Percentiles rank a stretch among this genome's conserved stretches.
phyloP scores from a whole-genome alignment of 2,329 filamentous ascomycete genomes.

The Fusarium secorum region DNA sequence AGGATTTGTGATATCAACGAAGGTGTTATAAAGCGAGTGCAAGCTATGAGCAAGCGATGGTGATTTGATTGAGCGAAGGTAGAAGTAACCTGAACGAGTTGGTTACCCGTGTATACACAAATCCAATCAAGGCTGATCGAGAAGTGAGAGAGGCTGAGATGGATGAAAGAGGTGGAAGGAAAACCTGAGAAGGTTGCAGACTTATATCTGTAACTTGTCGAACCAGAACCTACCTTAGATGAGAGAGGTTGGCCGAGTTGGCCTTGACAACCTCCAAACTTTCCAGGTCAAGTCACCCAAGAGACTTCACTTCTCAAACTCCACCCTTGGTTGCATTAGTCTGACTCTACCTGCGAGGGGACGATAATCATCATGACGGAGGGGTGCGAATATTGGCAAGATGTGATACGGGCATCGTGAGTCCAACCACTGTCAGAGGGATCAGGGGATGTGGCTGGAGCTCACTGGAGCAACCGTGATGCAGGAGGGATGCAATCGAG shows the following conservation, averaged over 20 bases:
- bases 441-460: conserved; percentile 40
- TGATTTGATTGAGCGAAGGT: conserved; percentile 36
- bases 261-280: conserved; percentile 33
- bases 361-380: conserved; percentile 33
- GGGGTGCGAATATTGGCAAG: conserved; percentile 36
- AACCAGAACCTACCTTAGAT: background rate
- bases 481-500: conserved; percentile 29
- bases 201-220: conserved; percentile 38
- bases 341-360: conserved; percentile 24
- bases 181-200: conserved; percentile 16
- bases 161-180: conserved; percentile 24
- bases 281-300: conserved; percentile 19
- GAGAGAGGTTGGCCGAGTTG: conserved; percentile 20
- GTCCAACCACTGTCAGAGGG: conserved; percentile 29
- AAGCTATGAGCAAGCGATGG: conserved; percentile 31
- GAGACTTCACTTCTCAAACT: conserved; percentile 28
- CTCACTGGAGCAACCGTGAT: conserved; percentile 40
- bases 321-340: conserved; percentile 38
- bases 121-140: conserved; percentile 15
- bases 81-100: conserved; percentile 46
- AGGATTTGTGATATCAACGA: conserved; percentile 23
- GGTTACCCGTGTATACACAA: conserved; percentile 36
- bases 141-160: conserved; percentile 24
- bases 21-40: conserved; percentile 28
- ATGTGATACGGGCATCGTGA: conserved; percentile 38